phyloP scores from a whole-genome alignment of 306 rosid species.

The Hippophae rhamnoides region DNA sequence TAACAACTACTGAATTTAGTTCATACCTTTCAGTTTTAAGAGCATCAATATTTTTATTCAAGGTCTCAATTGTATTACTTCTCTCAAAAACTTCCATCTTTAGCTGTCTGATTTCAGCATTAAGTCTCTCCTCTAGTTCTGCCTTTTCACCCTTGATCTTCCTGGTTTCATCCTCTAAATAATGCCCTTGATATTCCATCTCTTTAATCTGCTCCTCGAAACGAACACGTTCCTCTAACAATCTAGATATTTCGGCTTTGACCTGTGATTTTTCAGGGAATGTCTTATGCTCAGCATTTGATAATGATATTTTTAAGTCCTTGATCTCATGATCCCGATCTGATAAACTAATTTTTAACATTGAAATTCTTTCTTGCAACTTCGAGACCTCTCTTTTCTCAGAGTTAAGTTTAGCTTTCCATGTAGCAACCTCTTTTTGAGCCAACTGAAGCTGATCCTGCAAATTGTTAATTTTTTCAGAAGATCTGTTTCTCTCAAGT shows the following conservation, averaged over 20 bases:
- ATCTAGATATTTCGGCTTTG: slow-evolving; percentile 59
- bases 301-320: slow-evolving; percentile 75
- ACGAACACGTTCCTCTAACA: slow-evolving; percentile 35
- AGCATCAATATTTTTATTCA: slow-evolving; percentile 32
- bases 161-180: slow-evolving; percentile 77
- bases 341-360: slow-evolving; percentile 56
- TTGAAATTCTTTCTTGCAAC: slow-evolving; percentile 61
- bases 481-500: slow-evolving; percentile 39
- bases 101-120: slow-evolving; percentile 33
- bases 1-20: slow-evolving; percentile 29
- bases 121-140: slow-evolving; percentile 43
- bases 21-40: slow-evolving; percentile 44
- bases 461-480: slow-evolving; percentile 41
- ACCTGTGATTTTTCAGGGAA: slow-evolving; percentile 86
- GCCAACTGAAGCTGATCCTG: slow-evolving; percentile 59
- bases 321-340: slow-evolving; percentile 74
- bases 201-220: slow-evolving; percentile 50
- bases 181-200: slow-evolving; percentile 57
- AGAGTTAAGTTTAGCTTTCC: slow-evolving; percentile 58
- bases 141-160: slow-evolving; percentile 45
- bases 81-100: slow-evolving; percentile 38
- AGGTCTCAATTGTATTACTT: slow-evolving; percentile 27
- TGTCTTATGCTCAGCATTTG: slow-evolving; percentile 90
- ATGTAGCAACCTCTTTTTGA: slow-evolving; percentile 43
- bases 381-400: slow-evolving; percentile 74